Evolutionary conservation across 495 filamentous ascomycete genomes (phyloP), one percentile per base, ranked within the genome.

Genomic region (Penicillium canescens): DNA sequence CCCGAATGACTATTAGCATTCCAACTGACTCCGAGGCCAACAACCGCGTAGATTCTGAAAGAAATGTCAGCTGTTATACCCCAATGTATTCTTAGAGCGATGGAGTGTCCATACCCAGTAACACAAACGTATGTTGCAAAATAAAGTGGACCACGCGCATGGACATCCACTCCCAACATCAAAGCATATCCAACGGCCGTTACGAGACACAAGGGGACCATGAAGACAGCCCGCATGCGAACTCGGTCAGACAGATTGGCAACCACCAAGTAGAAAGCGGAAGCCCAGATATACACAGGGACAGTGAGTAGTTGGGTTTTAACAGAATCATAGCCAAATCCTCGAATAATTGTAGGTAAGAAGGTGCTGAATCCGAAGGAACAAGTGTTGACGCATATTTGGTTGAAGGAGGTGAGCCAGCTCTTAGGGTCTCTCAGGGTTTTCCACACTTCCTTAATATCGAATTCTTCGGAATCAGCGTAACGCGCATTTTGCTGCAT

Each of bases 101-200:
- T 16, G 14, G 13, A n/a, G 13, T 4, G 24, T 35, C 43, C 50
- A 26, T 53, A 57, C 55, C 55, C 55, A 53, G 55, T 57, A 23
- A 57, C 55, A 35, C 55, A 57, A 14, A 57, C 55, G 14, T 48
- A 57, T 14, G 55, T 57, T n/a, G 55, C 55, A 53, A 57, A 57
- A 26, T 57, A 57, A 8, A 57, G 38, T 6, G 50, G 42, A 16
- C 55, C 55, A 23, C 55, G 40, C 4, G 43, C 50, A 49, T 53
- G 55, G 5, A 53, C 44, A 49, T 53, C 43, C 33, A 57, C 50
- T 4, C 55, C 50, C 16, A 57, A 13, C 16, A 57, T 33, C 55
- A 57, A 53, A 9, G 55, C 42, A 49, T 57, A 61, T 8, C 58
- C 58, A n/a, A 57, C 38, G 10, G 58, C 54, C 4, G 48, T 56